phyloP scores from a whole-genome alignment of 2,329 filamentous ascomycete species.

The Chaetomiaceae sp. region DNA sequence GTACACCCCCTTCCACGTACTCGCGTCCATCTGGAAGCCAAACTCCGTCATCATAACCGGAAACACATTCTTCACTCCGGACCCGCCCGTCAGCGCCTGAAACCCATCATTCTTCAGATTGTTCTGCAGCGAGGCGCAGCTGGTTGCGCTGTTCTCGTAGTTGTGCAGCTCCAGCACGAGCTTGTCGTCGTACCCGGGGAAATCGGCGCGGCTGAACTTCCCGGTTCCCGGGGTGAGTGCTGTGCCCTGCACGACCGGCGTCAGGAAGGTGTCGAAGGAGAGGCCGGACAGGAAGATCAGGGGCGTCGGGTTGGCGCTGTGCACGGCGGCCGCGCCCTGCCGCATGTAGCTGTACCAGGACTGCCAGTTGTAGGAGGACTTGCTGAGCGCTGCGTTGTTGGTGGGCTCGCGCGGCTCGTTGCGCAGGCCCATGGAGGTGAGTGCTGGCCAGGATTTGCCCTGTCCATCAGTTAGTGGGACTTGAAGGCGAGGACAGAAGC shows the following conservation, averaged over 20 bases:
- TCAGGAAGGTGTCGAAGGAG: slow-evolving; percentile 49
- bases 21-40: slow-evolving; percentile 45
- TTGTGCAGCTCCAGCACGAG: slow-evolving; percentile 57
- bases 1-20: slow-evolving; percentile 44
- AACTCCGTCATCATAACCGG: slow-evolving; percentile 50
- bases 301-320: slow-evolving; percentile 43
- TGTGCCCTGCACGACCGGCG: slow-evolving; percentile 43
- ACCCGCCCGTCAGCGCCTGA: slow-evolving; percentile 38
- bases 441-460: slow-evolving; percentile 41
- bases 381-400: slow-evolving; percentile 29
- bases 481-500: neutral
- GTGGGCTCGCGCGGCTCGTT: slow-evolving; percentile 47
- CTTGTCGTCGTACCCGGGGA: slow-evolving; percentile 45
- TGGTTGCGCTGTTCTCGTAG: slow-evolving; percentile 46
- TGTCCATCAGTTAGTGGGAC: slow-evolving; percentile 17
- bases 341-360: slow-evolving; percentile 48
- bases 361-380: slow-evolving; percentile 48
- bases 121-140: slow-evolving; percentile 41
- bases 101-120: slow-evolving; percentile 48
- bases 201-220: slow-evolving; percentile 41
- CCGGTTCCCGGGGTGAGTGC: slow-evolving; percentile 41
- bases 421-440: slow-evolving; percentile 46
- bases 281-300: slow-evolving; percentile 57
- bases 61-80: slow-evolving; percentile 32
- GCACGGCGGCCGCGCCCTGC: slow-evolving; percentile 43